A percentile compares a stretch with the other conserved stretches of the same genome.
These are phyloP conservation scores for Forsythia suspensa DNA, from an alignment of 257 asterid species.

Conservation along the genomic window DNA sequence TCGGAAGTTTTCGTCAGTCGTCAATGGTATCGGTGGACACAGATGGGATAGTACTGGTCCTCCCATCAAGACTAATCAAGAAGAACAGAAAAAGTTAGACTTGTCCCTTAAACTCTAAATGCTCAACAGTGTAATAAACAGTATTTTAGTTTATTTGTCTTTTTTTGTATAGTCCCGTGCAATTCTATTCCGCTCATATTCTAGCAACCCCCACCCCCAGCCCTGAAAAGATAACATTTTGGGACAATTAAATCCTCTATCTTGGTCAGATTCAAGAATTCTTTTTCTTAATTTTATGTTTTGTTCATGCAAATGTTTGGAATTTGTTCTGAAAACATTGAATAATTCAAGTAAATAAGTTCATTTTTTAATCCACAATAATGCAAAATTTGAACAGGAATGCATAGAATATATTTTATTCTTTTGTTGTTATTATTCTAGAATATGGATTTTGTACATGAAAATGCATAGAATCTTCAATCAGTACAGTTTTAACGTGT, in stretches of 20 bases:
- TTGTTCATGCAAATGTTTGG: background rate
- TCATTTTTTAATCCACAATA: background rate
- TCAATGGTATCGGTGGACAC: slow-evolving; percentile 35
- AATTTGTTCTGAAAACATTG: background rate
- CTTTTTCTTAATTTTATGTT: background rate
- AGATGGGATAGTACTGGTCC: slow-evolving; percentile 41
- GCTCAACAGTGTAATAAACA: too few species aligned
- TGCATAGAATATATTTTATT: too few species aligned
- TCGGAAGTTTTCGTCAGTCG: slow-evolving; percentile 37
- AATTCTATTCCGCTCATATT: background rate
- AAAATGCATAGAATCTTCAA: background rate
- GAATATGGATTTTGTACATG: background rate
- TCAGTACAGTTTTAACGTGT: too few species aligned
- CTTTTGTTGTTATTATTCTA: too few species aligned
- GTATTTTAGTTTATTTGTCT: too few species aligned
- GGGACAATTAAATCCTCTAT: background rate
- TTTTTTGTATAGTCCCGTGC: too few species aligned
- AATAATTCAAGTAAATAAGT: background rate
- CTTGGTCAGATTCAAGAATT: background rate
- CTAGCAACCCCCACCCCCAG: background rate
- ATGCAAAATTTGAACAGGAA: background rate
- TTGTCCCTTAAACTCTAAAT: slow-evolving; percentile 70
- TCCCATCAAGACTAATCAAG: slow-evolving; percentile 35
- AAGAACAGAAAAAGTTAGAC: slow-evolving; percentile 64
- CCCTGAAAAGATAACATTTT: background rate